phyloP scores from a whole-genome alignment of 805 yeast species.

The Starmerella floricola region DNA sequence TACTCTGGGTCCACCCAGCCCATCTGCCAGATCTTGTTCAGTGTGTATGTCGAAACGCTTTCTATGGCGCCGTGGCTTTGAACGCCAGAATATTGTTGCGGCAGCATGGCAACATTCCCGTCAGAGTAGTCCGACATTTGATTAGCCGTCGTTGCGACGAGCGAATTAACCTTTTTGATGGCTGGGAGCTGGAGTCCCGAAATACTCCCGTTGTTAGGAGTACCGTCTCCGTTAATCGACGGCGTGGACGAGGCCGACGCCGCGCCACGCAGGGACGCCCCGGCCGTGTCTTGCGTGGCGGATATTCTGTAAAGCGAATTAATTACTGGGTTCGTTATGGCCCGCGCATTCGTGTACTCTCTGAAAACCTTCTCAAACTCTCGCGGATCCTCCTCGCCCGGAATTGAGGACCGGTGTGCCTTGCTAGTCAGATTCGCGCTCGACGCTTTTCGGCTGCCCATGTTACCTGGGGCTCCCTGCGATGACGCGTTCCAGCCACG shows the following conservation, averaged over 20 bases:
- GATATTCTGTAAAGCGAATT: conserved; percentile 13
- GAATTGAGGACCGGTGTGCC: background rate
- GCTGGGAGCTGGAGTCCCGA: conserved; percentile 8
- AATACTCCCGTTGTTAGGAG: background rate
- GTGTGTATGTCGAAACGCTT: conserved; percentile 15
- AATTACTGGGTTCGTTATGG: conserved; percentile 18
- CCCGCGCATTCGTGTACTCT: conserved; percentile 19
- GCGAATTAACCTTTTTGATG: conserved; percentile 16
- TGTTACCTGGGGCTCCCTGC: background rate
- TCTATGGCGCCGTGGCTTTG: conserved; percentile 14
- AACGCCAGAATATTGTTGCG: conserved; percentile 4
- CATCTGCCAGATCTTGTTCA: conserved; percentile 21
- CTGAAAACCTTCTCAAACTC: conserved; percentile 20
- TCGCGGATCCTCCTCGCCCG: conserved; percentile 18
- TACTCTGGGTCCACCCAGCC: conserved; percentile 21
- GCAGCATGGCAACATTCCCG: background rate
- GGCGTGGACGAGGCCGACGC: conserved; percentile 1
- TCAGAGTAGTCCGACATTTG: conserved; percentile 20
- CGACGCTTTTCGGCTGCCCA: background rate
- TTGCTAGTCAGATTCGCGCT: background rate
- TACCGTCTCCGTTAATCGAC: background rate
- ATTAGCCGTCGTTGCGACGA: conserved; percentile 22
- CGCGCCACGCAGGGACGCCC: background rate
- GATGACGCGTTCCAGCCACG: conserved; percentile 12
- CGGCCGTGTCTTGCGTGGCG: background rate